A percentile compares a stretch with the other conserved stretches of the same genome.
Conservation (phyloP, 2,329 filamentous ascomycete genomes). For the Botrytis paeoniae region DNA sequence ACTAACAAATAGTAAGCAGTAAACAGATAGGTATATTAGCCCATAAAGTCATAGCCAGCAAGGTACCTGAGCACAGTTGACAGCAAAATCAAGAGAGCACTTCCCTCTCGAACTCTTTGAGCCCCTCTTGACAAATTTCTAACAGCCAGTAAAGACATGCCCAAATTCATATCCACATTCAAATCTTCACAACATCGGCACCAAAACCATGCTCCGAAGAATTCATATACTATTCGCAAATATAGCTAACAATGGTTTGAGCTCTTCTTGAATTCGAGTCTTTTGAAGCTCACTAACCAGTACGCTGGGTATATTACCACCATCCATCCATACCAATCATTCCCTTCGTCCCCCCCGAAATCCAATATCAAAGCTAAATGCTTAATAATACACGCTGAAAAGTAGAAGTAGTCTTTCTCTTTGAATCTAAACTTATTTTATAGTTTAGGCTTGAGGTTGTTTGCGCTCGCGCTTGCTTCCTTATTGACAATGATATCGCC, state of each 20-base stretch:
- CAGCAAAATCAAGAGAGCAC: background rate
- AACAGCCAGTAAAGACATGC: background rate
- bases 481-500: conserved; percentile 80
- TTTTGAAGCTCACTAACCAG: background rate
- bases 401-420: background rate
- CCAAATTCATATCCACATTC: background rate
- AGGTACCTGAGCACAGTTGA: background rate
- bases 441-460: conserved; percentile 37
- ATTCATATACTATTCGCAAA: background rate
- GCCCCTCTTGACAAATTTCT: background rate
- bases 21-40: background rate
- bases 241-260: background rate
- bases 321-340: background rate
- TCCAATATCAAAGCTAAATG: background rate
- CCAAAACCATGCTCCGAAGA: background rate
- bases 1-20: background rate
- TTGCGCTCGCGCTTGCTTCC: conserved; percentile 68
- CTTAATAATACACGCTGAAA: conserved; percentile 6
- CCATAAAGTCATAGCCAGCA: background rate
- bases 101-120: background rate
- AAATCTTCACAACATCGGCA: background rate
- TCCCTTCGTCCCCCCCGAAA: background rate
- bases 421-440: conserved; percentile 18
- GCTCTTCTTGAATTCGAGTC: background rate
- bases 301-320: conserved; percentile 7